These are phyloP conservation scores for Ophiostoma australiae DNA, from an alignment of 2,329 filamentous ascomycete species.

Conservation along the genomic window DNA sequence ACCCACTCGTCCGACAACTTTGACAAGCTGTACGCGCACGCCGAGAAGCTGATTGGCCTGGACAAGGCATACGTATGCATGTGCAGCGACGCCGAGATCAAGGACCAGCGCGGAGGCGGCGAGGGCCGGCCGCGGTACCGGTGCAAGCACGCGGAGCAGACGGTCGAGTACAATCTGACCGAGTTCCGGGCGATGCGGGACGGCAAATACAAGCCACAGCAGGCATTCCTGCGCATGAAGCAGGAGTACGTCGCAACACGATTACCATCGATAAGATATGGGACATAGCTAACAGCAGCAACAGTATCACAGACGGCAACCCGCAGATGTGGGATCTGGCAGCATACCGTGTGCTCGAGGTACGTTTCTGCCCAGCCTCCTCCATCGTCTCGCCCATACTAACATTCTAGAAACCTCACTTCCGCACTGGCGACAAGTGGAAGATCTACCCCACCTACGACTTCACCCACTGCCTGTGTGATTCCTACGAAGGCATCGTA, in stretches of 20 bases:
- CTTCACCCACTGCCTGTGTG: constrained; percentile 84
- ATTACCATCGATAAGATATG: not conserved
- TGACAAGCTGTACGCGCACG: constrained; percentile 77
- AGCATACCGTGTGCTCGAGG: constrained; percentile 72
- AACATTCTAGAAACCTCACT: constrained; percentile 51
- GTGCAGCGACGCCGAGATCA: constrained; percentile 76
- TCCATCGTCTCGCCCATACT: not conserved
- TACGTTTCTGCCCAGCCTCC: not conserved
- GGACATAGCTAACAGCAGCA: constrained; percentile 12
- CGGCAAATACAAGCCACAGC: constrained; percentile 80
- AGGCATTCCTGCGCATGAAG: constrained; percentile 90
- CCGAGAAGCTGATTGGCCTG: constrained; percentile 72
- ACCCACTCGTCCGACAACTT: constrained; percentile 93
- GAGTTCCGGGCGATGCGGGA: constrained; percentile 90
- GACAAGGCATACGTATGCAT: constrained; percentile 80
- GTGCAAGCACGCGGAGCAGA: constrained; percentile 72
- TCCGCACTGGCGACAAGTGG: constrained; percentile 78
- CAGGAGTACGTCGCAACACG: constrained; percentile 42
- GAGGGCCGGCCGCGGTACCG: constrained; percentile 66
- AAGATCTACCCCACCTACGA: constrained; percentile 95
- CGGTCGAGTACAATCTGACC: constrained; percentile 64
- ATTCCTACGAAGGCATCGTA: constrained; percentile 79
- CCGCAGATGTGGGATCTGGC: constrained; percentile 77
- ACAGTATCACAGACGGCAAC: constrained; percentile 24
- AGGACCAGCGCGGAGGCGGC: constrained; percentile 75